Base-by-base conservation (phyloP, 352 stramenopile genomes). In the Pythium angustatum region DNA sequence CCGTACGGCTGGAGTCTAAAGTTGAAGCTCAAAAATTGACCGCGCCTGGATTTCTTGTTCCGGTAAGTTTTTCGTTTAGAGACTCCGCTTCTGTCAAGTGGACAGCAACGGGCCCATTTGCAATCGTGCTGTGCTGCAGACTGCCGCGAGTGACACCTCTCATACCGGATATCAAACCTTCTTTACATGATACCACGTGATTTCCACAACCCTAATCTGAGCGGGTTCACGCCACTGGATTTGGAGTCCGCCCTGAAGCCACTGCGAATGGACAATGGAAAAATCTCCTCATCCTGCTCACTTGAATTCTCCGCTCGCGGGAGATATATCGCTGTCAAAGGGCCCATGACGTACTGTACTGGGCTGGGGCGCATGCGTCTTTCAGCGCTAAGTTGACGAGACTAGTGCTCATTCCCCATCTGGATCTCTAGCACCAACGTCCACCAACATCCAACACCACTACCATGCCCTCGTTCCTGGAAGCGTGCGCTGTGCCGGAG, bases 181-280 rank as follows among this genome's bases (percentile, higher is more conserved):
- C n/a, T n/a, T n/a, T n/a, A n/a, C n/a, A n/a, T n/a, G n/a, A n/a
- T n/a, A 33, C 2, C 7, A 45, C 24, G 44, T 34, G 7, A 17
- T 33, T 21, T 30, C 44, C 22, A 9, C 26, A 54, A 54, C 47
- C 47, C 44, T 51, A 54, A 54, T 40, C 12, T 22, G 47, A 38
- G 12, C 36, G 28, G 47, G 47, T 54, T 54, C 47, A 17, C 9
- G 27, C 44, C 31, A 47, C 51, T 58, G 51, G 51, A 58, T 34
- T 47, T 19, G n/a, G 36, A 24, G 31, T 15, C 51, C 36, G 30
- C 19, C 22, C 4, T 47, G 51, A 58, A 58, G 31, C 51, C 51
- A 58, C 17, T 14, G 33, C n/a, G n/a, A n/a, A n/a, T n/a, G n/a
- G n/a, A n/a, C n/a, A 58, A 26, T 58, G 33, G 36, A 58, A 58